Evolutionary conservation across 2,329 filamentous ascomycete species (phyloP), one percentile per base, ranked within the genome.

Genomic region (Colletotrichum liaoningense): DNA sequence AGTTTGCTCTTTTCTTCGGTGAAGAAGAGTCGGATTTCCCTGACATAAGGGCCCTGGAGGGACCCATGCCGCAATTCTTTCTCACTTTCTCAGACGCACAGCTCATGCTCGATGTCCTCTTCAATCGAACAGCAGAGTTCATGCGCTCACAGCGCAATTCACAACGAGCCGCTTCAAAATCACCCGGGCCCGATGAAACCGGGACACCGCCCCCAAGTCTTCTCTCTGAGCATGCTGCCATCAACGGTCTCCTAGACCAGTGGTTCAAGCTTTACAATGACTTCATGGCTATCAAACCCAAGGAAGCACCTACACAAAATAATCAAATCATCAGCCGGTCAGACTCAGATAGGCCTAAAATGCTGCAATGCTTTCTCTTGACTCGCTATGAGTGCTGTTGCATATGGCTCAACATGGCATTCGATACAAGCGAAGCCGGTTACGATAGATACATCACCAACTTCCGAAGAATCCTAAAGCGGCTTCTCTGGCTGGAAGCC

Each of bases 1-100:
- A 30, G 57, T 63, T 63, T n/a, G 33, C 58, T 24, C 30, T 30
- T 14, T 63, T 56, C 8, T 68, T 63, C 8, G 57, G 65, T 4
- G 66, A 67, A 4, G 64, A 54, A 16, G 38, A 24, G 3, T 26
- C 58, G 14, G 58, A 46, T 26, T 62, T 60, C 6, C 14, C 38
- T 26, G 26, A 12, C 24, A 49, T 62, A 26, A n/a, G 19, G 26
- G 46, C 49, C 1, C 2, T 24, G 6, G 60, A 35, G 4, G 60
- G 26, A 2, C 60, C 26, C 8, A n/a, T 63, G 19, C 42, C 42
- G 4, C n/a, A 14, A 14, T 2, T 24, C 30, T 63, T 63, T 12
- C 5, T 12, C 2, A 24, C n/a, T 4, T 6, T 54, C 19, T 49
- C 59, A 9, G 38, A 62, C 59, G 16, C 59, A n/a, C 24, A 46